Conservation (phyloP, 2,329 filamentous ascomycete genomes). For the Pseudohalonectria lignicola region DNA sequence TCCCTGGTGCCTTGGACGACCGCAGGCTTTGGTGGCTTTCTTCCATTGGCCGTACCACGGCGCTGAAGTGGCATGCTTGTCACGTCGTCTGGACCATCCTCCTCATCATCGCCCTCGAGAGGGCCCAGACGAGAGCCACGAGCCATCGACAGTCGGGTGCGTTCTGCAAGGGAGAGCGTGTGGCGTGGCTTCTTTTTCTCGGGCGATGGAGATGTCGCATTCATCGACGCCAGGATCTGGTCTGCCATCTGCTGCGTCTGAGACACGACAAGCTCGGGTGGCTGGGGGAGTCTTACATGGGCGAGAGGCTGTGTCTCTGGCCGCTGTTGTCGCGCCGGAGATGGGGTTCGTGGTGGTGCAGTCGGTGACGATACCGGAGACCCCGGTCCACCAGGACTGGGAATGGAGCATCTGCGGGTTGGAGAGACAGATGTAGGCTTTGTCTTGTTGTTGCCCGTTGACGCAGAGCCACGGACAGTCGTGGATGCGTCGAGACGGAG, state of each 20-base stretch:
- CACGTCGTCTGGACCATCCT: too few relatives aligned
- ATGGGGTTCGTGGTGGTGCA: neutral
- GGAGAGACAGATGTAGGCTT: slow-evolving; percentile 5
- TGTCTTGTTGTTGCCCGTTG: neutral
- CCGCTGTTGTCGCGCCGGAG: neutral
- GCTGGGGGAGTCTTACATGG: neutral
- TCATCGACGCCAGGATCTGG: slow-evolving; percentile 43
- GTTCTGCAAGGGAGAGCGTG: slow-evolving; percentile 58
- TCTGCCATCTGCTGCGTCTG: slow-evolving; percentile 41
- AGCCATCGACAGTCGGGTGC: slow-evolving; percentile 73
- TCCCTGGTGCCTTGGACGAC: slow-evolving; percentile 12
- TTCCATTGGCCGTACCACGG: neutral
- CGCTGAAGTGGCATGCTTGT: too few relatives aligned
- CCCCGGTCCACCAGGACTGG: too few relatives aligned
- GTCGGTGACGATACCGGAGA: slow-evolving; percentile 2
- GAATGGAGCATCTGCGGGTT: too few relatives aligned
- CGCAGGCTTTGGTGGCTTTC: too few relatives aligned
- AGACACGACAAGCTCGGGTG: neutral
- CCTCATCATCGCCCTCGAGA: slow-evolving; percentile 10
- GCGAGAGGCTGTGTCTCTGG: neutral
- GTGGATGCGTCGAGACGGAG: neutral
- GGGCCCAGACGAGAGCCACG: slow-evolving; percentile 31
- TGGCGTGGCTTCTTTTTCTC: slow-evolving; percentile 45
- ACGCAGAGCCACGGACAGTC: neutral
- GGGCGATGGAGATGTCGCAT: slow-evolving; percentile 45